Evolutionary conservation across 2,329 filamentous ascomycete species (phyloP).

Genomic region (Penicillium sp.): DNA sequence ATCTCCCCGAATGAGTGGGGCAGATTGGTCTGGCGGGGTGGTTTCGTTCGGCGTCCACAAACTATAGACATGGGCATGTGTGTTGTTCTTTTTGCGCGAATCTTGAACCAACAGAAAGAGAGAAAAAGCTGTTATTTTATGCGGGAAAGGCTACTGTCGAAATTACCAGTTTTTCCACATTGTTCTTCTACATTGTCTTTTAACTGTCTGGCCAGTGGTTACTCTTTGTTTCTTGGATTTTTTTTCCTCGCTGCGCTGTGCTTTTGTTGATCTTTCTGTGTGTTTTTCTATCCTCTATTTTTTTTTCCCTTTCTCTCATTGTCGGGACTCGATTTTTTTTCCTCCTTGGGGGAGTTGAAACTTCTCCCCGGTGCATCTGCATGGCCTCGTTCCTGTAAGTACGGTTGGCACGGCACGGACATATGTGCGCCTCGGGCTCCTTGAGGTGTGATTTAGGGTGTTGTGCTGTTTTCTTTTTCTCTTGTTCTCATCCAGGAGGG

Average conservation of each 20-base stretch:
- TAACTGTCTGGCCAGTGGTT: constrained; percentile 6
- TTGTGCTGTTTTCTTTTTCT: constrained; percentile 13
- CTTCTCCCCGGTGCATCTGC: constrained; percentile 32
- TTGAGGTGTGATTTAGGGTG: constrained; percentile 35
- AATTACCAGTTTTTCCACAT: constrained; percentile 10
- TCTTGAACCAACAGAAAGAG: constrained; percentile 35
- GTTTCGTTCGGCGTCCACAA: constrained; percentile 49
- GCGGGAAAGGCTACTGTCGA: constrained; percentile 21
- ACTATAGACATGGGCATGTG: constrained; percentile 51
- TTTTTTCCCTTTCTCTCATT: constrained; percentile 12
- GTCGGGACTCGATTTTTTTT: neutral
- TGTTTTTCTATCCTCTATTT: constrained; percentile 10
- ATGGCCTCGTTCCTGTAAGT: constrained; percentile 35
- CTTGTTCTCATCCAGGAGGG: constrained; percentile 19
- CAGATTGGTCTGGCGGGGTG: constrained; percentile 44
- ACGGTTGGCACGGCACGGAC: constrained; percentile 33
- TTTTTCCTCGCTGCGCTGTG: constrained; percentile 17
- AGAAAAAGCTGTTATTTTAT: constrained; percentile 36
- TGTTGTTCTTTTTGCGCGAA: constrained; percentile 37
- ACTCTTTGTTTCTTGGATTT: neutral
- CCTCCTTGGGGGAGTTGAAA: neutral
- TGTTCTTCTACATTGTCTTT: neutral
- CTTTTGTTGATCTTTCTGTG: neutral
- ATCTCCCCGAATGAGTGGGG: constrained; percentile 41
- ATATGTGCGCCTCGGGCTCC: constrained; percentile 32